phyloP scores from a whole-genome alignment of 164 flowering plant genomes.

The Aristolochia californica region DNA sequence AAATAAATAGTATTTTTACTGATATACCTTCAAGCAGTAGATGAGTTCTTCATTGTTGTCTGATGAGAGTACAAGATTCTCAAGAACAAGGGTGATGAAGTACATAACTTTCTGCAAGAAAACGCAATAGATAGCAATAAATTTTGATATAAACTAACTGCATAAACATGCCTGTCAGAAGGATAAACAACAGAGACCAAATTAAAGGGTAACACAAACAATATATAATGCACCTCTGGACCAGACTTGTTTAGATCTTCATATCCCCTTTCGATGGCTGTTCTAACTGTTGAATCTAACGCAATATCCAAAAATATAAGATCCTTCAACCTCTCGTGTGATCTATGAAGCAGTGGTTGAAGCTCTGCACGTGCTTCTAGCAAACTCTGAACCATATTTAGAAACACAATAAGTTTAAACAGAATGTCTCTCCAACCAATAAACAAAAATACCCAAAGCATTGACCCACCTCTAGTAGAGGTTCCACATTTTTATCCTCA shows the following conservation, averaged over 20 bases:
- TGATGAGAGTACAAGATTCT: slow-evolving; percentile 81
- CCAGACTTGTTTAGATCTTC: slow-evolving; percentile 73
- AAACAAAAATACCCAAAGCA: neutral
- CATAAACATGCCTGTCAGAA: too few relatives aligned
- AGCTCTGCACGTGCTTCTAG: slow-evolving; percentile 91
- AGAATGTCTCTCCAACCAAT: neutral
- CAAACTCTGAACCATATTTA: slow-evolving; percentile 49
- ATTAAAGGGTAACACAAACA: neutral
- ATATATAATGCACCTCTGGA: slow-evolving; percentile 61
- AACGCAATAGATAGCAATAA: slow-evolving; percentile 4
- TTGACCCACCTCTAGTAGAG: slow-evolving; percentile 72
- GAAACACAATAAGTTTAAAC: neutral
- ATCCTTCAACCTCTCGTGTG: slow-evolving; percentile 71
- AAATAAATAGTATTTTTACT: too few relatives aligned
- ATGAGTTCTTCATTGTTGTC: slow-evolving; percentile 89
- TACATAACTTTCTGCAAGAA: slow-evolving; percentile 80
- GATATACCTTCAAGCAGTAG: slow-evolving; percentile 81
- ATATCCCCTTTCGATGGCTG: slow-evolving; percentile 87
- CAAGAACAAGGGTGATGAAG: slow-evolving; percentile 70
- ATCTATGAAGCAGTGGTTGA: slow-evolving; percentile 50
- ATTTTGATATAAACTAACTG: too few relatives aligned
- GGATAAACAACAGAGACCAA: too few relatives aligned
- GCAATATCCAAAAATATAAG: slow-evolving; percentile 90
- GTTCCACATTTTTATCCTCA: slow-evolving; percentile 82
- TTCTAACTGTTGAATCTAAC: slow-evolving; percentile 89